Evolutionary conservation across 1,139 yeast genomes (phyloP), one percentile per base, ranked within the genome.

Genomic region (Pichia sp.): DNA sequence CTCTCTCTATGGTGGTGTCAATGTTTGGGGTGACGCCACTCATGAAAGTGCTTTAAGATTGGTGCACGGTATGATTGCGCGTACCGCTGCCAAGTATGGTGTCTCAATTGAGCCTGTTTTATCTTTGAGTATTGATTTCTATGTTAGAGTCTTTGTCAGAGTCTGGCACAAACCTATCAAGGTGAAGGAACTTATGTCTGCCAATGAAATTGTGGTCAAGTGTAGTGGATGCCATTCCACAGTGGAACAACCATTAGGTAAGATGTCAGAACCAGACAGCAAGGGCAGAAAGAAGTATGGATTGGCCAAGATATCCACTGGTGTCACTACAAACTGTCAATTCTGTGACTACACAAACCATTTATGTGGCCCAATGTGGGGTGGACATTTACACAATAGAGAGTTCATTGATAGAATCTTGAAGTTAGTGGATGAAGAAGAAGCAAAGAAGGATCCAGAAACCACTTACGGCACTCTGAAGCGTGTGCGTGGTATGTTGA

Each of bases 321-420:
- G 74, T 3, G 67, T 73, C 3, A 69, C 73, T 6, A 58, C 67
- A 5, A 57, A 65, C 32, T 93, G 98, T 61, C 55, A 66, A 29
- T 78, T 67, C 58, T 91, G 98, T 62, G 81, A 74, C 2, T 69
- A 69, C 39, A 67, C 72, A 5, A 74, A 74, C 54, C 94, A 83
- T 53, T 58, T 91, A 29, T 91, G 93, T 3, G 99, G 99, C 2
- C 99, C 99, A 39, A 85, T 91, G 96, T 91, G 94, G 82, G 85
- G 75, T 10, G 96, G 93, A 0, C 65, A 69, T 3, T 61, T 91
- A 36, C 97, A 88, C 53, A 71, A 80, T 53, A 57, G 59, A 24
- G 73, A 69, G 15, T 91, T 87, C 50, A 66, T 91, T 31, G 68
- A 74, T 25, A 71, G 67, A 47, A 69, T 88, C 32, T 42, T 55